Evolutionary conservation across 2,329 filamentous ascomycete genomes (phyloP).

Genomic region (Celoporthe dispersa): DNA sequence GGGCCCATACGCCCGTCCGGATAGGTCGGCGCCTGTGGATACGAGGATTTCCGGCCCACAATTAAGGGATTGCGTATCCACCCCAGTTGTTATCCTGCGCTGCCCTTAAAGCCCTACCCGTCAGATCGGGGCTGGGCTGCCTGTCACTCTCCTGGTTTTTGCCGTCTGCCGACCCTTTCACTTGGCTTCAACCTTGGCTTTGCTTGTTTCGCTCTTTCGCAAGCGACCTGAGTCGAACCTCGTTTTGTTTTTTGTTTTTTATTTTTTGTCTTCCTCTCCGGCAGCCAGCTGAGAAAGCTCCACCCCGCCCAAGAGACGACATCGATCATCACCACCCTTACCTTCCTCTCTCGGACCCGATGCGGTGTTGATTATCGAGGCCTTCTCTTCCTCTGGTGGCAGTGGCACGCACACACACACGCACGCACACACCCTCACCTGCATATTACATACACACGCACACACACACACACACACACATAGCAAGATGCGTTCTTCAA

Average conservation of each 20-base stretch:
- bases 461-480: neutral
- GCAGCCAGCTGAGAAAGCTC: neutral
- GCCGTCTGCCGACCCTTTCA: conserved; percentile 16
- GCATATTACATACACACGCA: neutral
- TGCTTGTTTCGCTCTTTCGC: conserved; percentile 19
- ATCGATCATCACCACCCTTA: conserved; percentile 5
- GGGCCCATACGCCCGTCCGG: neutral
- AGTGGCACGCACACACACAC: neutral
- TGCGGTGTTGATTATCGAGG: conserved; percentile 14
- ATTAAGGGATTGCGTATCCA: conserved; percentile 22
- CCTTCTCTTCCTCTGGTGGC: neutral
- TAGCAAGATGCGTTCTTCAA: conserved; percentile 23
- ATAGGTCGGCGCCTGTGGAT: conserved; percentile 17
- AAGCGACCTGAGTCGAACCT: neutral
- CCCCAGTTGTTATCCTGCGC: neutral
- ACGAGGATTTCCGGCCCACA: conserved; percentile 15
- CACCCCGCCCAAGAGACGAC: conserved; percentile 8
- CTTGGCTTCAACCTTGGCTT: conserved; percentile 28
- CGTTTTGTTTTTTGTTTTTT: neutral
- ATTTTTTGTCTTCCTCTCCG: no score
- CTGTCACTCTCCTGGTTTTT: neutral
- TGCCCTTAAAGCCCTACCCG: conserved; percentile 21
- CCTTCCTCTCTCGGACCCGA: neutral
- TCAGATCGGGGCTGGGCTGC: conserved; percentile 11
- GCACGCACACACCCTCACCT: neutral